Base-by-base conservation (phyloP, 2,329 filamentous ascomycete genomes). In the Pestalotiopsis sp. region DNA sequence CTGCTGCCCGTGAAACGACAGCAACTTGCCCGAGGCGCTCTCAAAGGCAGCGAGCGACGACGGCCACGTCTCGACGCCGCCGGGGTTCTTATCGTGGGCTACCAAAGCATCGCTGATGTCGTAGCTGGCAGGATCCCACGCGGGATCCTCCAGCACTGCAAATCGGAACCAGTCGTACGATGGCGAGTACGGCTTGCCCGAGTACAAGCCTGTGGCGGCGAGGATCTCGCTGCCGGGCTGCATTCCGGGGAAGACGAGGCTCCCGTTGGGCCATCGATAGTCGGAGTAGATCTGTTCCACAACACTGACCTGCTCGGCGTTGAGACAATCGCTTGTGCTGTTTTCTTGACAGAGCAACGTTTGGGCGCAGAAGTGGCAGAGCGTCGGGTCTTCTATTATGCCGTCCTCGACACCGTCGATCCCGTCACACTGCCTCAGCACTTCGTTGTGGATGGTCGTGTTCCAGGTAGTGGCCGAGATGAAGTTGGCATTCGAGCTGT, bases 121-220 rank as follows among this genome's bases (percentile, higher is more conserved):
- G 39, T 83, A 76, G 3, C 74, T 79, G 2, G 75, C 69, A 2
- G 82, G 78, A 64, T 83, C 76, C 81, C 81, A 86, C 41, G 67
- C 75, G 0, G 81, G 76, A 69, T 84, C 76, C 67, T 83, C 82
- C 74, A 83, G 84, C 65, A 86, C 76, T 14, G 76, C 84, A 73
- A 83, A 86, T 58, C 79, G 78, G 76, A 81, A 82, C 84, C 83
- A 87, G 74, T 85, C 83, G 2, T 75, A 76, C 4, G 82, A 82
- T 67, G 83, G 84, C 0, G 76, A 73, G 69, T 82, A 85, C 1
- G 81, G 74, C 2, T 71, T 56, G 36, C 83, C 83, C 27, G 73
- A 78, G 67, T 84, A 81, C 2, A 84, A 71, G 3, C 78, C 75
- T 3, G 71, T 73, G n/a, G 81, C 78, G 7, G 82, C 81, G 11